Evolutionary conservation across 345 rosid genomes (phyloP), one percentile per base, ranked within the genome.

Genomic region (Brassica juncea): DNA sequence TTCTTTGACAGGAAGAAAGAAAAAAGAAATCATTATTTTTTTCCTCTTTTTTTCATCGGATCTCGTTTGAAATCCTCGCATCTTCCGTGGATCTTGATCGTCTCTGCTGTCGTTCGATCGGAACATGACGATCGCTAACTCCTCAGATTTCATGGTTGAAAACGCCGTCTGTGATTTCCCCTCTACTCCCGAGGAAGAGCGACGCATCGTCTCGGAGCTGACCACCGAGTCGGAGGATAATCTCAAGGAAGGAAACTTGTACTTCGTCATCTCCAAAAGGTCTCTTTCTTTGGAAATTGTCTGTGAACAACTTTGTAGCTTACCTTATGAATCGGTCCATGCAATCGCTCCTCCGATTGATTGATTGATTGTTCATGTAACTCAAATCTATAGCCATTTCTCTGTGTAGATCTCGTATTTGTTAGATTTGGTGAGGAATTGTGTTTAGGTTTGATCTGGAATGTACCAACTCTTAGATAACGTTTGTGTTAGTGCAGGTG

Each of bases 191-290:
- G 80, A 88, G n/a, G 93, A 90, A 39, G 94, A 95, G 89, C 84
- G 75, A 66, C 92, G 85, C 84, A 80, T 95, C 77, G 87, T 95
- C 0, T 28, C 75, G 55, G 89, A 87, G 67, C 82, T 95, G 65
- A 83, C 54, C 37, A 62, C 64, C 59, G 87, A 90, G 70, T 85
- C 97, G 4, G 94, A 90, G 78, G 70, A n/a, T 49, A 74, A 80
- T 81, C 76, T 93, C 84, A 87, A 81, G 64, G 91, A 91, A 80
- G 98, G 98, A 66, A 91, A 89, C 82, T 78, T 88, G 83, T 95
- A 87, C 82, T 95, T 83, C 71, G 89, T 95, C 34, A 68, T 93
- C 77, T 93, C 99, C 44, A 60, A 80, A 70, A 87, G 97, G 99
- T 80, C 39, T 15, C 23, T 0, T 14, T 8, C 5, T 47, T 4